phyloP scores from a whole-genome alignment of 1,284 basidiomycete species.

The Tilletia horrida region DNA sequence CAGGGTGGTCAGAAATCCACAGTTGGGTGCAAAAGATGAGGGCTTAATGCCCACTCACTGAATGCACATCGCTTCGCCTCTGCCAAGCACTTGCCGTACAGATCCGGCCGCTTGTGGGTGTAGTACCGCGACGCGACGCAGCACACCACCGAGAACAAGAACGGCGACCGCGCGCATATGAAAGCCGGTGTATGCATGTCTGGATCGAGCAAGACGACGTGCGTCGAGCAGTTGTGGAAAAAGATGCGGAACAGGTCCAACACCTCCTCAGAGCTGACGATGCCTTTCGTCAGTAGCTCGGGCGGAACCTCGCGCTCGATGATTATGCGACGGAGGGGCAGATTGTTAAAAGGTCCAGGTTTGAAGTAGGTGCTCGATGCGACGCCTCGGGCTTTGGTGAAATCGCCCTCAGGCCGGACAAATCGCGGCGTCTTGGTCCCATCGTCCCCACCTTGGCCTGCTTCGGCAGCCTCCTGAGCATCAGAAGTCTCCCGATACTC shows the following conservation, averaged over 20 bases:
- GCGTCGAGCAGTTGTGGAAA: conserved; percentile 59
- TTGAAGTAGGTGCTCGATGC: conserved; percentile 91
- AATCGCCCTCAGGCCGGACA: not conserved
- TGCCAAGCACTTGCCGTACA: conserved; percentile 75
- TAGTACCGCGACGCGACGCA: conserved; percentile 91
- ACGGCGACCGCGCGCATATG: conserved; percentile 51
- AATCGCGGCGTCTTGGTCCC: conserved; percentile 4
- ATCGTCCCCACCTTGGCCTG: not conserved
- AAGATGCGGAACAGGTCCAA: conserved; percentile 87
- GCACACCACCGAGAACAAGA: conserved; percentile 64
- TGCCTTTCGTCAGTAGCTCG: conserved; percentile 74
- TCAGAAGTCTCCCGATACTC: not conserved
- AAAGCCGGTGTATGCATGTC: conserved; percentile 54
- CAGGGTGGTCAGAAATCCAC: too few species aligned
- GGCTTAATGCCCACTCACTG: too few species aligned
- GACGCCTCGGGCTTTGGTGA: conserved; percentile 63
- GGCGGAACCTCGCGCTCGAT: conserved; percentile 82
- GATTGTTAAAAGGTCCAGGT: conserved; percentile 65
- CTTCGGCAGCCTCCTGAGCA: not conserved
- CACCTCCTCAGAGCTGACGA: conserved; percentile 75
- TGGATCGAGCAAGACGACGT: conserved; percentile 47
- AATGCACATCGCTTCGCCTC: conserved; percentile 89
- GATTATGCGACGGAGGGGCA: conserved; percentile 68
- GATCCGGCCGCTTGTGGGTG: conserved; percentile 68
- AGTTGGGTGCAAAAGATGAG: too few species aligned